These are phyloP conservation scores for Phytophthora litchii DNA, from an alignment of 352 stramenopile species.

Conservation along the genomic window DNA sequence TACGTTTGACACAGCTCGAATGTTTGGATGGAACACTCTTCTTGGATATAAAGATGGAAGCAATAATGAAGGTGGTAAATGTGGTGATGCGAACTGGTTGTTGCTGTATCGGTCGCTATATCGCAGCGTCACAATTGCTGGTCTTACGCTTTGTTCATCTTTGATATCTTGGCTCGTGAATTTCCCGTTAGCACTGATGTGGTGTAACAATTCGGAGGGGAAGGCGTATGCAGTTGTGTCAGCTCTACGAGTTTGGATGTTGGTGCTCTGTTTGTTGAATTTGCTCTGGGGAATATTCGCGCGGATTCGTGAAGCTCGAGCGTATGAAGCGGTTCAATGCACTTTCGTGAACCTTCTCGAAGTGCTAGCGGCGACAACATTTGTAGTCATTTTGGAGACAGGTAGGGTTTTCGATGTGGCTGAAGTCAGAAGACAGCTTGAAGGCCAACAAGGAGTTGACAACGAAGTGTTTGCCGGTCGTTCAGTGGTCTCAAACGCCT, in stretches of 20 bases:
- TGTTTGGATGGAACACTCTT: constrained; percentile 41
- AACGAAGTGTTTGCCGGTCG: constrained; percentile 34
- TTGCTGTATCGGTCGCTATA: constrained; percentile 63
- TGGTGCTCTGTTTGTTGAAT: constrained; percentile 47
- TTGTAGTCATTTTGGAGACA: constrained; percentile 36
- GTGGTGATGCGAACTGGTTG: constrained; percentile 43
- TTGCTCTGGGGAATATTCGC: constrained; percentile 45
- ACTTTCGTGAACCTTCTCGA: constrained; percentile 50
- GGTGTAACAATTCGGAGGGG: constrained; percentile 33
- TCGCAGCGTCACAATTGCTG: constrained; percentile 42
- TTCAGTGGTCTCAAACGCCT: constrained; percentile 49
- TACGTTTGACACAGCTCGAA: constrained; percentile 37
- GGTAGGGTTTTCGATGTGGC: constrained; percentile 33
- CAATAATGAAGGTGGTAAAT: constrained; percentile 6
- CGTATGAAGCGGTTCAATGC: constrained; percentile 44
- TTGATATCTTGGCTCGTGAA: constrained; percentile 58
- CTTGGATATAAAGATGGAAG: constrained; percentile 13
- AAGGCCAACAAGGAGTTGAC: constrained; percentile 47
- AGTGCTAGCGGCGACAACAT: constrained; percentile 36
- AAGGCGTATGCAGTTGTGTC: constrained; percentile 40
- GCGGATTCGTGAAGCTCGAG: constrained; percentile 36
- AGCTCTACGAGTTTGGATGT: constrained; percentile 54
- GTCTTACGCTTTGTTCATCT: constrained; percentile 48
- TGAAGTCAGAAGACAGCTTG: constrained; percentile 39
- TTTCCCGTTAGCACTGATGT: constrained; percentile 56